Evolutionary conservation across 169 alveolate species (phyloP), one percentile per base, ranked within the genome.

Genomic region (Cryptosporidium felis): DNA sequence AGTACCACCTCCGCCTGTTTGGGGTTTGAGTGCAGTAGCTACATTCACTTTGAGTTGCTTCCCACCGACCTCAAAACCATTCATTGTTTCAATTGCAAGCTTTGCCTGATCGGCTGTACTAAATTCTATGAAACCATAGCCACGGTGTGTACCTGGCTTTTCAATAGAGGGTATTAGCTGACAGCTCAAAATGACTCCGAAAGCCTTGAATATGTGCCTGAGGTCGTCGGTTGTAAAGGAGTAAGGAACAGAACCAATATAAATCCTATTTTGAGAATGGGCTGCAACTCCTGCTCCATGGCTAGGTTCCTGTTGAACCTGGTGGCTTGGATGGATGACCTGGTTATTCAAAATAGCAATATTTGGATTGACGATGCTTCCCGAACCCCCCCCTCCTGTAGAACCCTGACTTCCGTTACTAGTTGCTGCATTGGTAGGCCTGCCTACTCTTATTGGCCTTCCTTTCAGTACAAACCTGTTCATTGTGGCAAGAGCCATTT

Each of bases 1-100:
- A 5, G 45, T 32, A 8, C 63, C 63, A 21, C 44, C 36, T 5
- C 41, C 21, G 14, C 44, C 36, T 56, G 8, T 18, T 34, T 49
- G 67, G 5, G 85, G 85, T 34, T 74, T 74, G 9, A 81, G 63
- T 14, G 92, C 90, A 10, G 92, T 82, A 30, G 92, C 92, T 12
- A 53, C 88, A 79, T 89, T 89, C 14, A 89, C 92, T 45, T 89
- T 89, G 51, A 89, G 89, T 47, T 80, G 90, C 51, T 89, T 89
- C 53, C 95, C 95, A 5, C 82, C 90, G 59, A 92, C 92, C 45
- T 91, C 92, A 82, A 92, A 90, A 41, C 92, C 93, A 61, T 92
- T 92, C 95, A 92, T 92, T 6, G 91, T 82, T 16, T 92, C 93
- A 10, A 90, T 89, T 18, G 95, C 95, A 23, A 88, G 81, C 66